These are phyloP conservation scores for Coleophoma crateriformis DNA, from an alignment of 2,329 filamentous ascomycete species.

Conservation along the genomic window DNA sequence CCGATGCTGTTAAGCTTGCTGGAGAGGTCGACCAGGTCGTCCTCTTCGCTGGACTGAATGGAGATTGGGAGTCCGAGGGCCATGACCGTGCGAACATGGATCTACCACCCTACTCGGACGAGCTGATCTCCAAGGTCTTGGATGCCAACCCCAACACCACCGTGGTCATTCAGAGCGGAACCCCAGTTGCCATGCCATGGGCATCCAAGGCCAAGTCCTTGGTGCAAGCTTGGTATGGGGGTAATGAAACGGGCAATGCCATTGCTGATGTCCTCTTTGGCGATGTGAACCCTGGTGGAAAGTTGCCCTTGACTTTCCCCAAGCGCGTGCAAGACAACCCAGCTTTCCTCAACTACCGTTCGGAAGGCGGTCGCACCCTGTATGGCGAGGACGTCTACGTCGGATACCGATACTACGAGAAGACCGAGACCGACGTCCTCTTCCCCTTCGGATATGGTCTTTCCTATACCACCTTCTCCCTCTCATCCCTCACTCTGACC, in stretches of 20 bases:
- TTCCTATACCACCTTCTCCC: conserved; percentile 63
- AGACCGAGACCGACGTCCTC: conserved; percentile 43
- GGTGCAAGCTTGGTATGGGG: conserved; percentile 46
- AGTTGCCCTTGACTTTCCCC: conserved; percentile 56
- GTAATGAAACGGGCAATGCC: conserved; percentile 60
- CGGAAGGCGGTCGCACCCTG: conserved; percentile 44
- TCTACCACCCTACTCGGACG: conserved; percentile 20
- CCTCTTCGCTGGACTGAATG: conserved; percentile 1
- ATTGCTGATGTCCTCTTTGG: conserved; percentile 60
- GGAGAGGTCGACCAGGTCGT: conserved; percentile 48
- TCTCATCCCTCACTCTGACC: background rate
- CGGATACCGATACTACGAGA: conserved; percentile 60
- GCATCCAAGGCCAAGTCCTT: conserved; percentile 31
- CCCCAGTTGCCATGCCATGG: conserved; percentile 52
- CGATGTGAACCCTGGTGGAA: conserved; percentile 52
- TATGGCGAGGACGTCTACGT: conserved; percentile 62
- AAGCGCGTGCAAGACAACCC: conserved; percentile 51
- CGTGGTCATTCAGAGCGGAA: conserved; percentile 57
- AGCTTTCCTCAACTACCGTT: conserved; percentile 49
- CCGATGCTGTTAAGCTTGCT: conserved; percentile 61
- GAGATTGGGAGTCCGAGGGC: conserved; percentile 30
- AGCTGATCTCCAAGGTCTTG: conserved; percentile 43
- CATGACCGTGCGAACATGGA: conserved; percentile 18
- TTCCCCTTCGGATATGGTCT: conserved; percentile 67
- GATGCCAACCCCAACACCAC: conserved; percentile 51